Percentiles rank a stretch among this genome's conserved stretches.
phyloP scores from a whole-genome alignment of 306 rosid species.

The Vachellia pachyceras region DNA sequence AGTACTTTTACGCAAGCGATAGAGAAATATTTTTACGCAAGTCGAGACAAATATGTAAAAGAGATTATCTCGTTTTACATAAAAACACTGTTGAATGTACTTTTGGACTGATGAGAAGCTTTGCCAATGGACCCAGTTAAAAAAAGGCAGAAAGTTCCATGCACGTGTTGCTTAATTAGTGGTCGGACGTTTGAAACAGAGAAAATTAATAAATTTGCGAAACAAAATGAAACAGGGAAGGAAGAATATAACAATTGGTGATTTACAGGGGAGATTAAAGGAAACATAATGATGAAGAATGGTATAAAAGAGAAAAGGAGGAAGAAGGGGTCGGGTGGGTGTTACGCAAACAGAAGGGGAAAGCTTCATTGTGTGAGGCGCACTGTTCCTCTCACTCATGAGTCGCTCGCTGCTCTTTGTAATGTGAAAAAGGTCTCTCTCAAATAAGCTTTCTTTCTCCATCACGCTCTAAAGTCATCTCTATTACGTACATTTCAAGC shows the following conservation, averaged over 20 bases:
- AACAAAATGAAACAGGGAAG: neutral
- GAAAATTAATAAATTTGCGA: too few relatives aligned
- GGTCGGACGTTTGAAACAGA: neutral
- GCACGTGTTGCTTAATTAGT: neutral
- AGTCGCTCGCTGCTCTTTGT: neutral
- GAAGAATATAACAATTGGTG: neutral
- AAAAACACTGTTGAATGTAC: too few relatives aligned
- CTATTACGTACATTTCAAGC: neutral
- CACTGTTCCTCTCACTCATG: neutral
- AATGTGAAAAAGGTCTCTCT: neutral
- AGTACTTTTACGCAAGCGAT: too few relatives aligned
- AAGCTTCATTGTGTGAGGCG: slow-evolving; percentile 28
- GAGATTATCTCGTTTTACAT: too few relatives aligned
- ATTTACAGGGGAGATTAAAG: neutral
- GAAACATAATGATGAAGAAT: neutral
- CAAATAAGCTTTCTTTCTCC: slow-evolving; percentile 38
- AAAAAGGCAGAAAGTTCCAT: neutral
- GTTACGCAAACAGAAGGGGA: neutral
- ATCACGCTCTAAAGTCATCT: neutral
- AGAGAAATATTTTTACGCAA: too few relatives aligned
- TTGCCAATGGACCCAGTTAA: too few relatives aligned
- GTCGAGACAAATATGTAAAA: too few relatives aligned
- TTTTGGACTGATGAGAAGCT: too few relatives aligned
- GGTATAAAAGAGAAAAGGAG: neutral
- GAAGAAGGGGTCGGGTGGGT: neutral